A percentile compares a stretch with the other conserved stretches of the same genome.
Conservation (phyloP, 768 basidiomycete species). For the Galerina sulciceps region DNA sequence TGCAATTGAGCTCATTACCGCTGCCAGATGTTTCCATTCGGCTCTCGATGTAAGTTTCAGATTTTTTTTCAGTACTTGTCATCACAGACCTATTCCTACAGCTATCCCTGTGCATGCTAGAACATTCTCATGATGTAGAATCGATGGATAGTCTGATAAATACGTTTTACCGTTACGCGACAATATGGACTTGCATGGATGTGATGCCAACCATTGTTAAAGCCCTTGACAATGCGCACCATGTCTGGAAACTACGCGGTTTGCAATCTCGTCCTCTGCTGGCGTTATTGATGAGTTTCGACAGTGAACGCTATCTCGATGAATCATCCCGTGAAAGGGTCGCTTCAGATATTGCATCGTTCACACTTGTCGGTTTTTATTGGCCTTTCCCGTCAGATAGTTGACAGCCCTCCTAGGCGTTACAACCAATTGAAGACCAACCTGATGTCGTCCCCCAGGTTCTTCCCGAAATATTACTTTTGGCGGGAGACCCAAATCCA, state of each 20-base stretch:
- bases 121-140: constrained; percentile 53
- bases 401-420: constrained; percentile 37
- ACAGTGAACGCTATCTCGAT: constrained; percentile 61
- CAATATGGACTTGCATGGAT: constrained; percentile 83
- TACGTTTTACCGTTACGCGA: constrained; percentile 69
- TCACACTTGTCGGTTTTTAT: constrained; percentile 56
- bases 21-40: constrained; percentile 65
- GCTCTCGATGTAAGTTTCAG: constrained; percentile 63
- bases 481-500: constrained; percentile 60
- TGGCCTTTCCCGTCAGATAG: no score
- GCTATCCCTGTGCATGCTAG: constrained; percentile 59
- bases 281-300: constrained; percentile 67
- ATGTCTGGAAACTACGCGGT: constrained; percentile 66
- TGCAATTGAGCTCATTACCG: constrained; percentile 62
- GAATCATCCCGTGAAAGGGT: constrained; percentile 62
- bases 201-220: constrained; percentile 55
- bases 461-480: constrained; percentile 67
- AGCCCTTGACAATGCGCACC: constrained; percentile 65
- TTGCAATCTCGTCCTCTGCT: constrained; percentile 68
- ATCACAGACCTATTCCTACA: constrained; percentile 24
- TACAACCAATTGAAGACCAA: constrained; percentile 46
- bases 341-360: constrained; percentile 59
- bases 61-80: not conserved
- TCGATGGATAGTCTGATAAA: constrained; percentile 68
- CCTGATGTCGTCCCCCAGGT: constrained; percentile 47